Conservation (phyloP, 1,284 basidiomycete species). For the Heterobasidion irregulare region DNA sequence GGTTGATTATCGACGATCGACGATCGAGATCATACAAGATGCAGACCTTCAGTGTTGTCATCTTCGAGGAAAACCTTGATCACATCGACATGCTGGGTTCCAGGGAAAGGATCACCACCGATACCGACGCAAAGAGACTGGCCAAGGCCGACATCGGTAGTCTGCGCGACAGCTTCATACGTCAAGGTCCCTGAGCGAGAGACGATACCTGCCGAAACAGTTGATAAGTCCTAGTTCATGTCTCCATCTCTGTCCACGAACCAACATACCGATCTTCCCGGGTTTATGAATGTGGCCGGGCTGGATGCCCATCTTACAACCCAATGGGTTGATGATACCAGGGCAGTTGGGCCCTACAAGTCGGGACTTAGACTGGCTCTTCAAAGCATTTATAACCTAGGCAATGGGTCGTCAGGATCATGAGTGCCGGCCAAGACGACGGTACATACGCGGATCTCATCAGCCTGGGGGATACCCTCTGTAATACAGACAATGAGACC, state of each 20-base stretch:
- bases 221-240: neutral
- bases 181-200: conserved; percentile 94
- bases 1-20: neutral
- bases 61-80: conserved; percentile 96
- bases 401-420: neutral
- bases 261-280: conserved; percentile 75
- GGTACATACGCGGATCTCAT: conserved; percentile 77
- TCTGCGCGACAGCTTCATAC: conserved; percentile 91
- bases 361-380: conserved; percentile 90
- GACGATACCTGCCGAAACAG: conserved; percentile 70
- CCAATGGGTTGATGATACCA: conserved; percentile 93
- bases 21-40: conserved; percentile 1
- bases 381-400: conserved; percentile 89
- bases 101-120: conserved; percentile 98
- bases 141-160: conserved; percentile 92
- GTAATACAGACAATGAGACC: conserved; percentile 95
- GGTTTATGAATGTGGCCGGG: conserved; percentile 96
- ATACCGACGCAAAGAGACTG: conserved; percentile 97
- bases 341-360: conserved; percentile 98
- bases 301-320: conserved; percentile 99
- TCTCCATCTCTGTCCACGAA: neutral
- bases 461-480: conserved; percentile 93
- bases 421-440: neutral
- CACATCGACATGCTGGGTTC: conserved; percentile 92
- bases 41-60: conserved; percentile 77